Evolutionary conservation across 106 monocot genomes (phyloP), one percentile per base, ranked within the genome.

Genomic region (Ottelia alismoides): DNA sequence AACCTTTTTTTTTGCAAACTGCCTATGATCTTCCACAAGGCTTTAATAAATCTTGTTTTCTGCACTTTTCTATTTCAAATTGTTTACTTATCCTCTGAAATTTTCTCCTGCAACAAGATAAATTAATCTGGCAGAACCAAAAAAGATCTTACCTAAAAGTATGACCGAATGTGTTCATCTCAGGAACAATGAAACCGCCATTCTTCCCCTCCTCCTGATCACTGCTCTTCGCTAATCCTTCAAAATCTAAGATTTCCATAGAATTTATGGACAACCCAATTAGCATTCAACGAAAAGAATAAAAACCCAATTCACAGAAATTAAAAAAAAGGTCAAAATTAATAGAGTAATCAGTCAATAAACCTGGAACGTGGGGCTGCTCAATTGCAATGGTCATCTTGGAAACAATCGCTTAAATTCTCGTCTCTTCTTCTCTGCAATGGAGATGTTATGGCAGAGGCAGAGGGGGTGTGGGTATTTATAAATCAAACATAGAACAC

Each of bases 91-190:
- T n/a, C n/a, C n/a, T n/a, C n/a, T n/a, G n/a, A n/a, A n/a, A n/a
- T n/a, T n/a, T n/a, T n/a, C n/a, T n/a, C n/a, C n/a, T n/a, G n/a
- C n/a, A n/a, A n/a, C n/a, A n/a, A n/a, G n/a, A n/a, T n/a, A n/a
- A n/a, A n/a, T n/a, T n/a, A n/a, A n/a, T n/a, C n/a, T n/a, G n/a
- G n/a, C n/a, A n/a, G n/a, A n/a, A n/a, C n/a, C n/a, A n/a, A n/a
- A n/a, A n/a, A n/a, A n/a, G n/a, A n/a, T n/a, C n/a, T n/a, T n/a
- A 91, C 84, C 85, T 94, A 72, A 94, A 88, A 31, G 78, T 74
- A 3, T 88, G 66, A 16, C 94, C 94, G 21, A 83, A 88, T 9
- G 77, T 68, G 52, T 94, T 94, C 16, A 47, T 56, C 18, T 81
- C 81, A 3, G 94, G 94, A 22, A 84, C 76, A 1, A 78, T 45